phyloP scores from a whole-genome alignment of 2,329 filamentous ascomycete genomes.

The Eutypa lata region DNA sequence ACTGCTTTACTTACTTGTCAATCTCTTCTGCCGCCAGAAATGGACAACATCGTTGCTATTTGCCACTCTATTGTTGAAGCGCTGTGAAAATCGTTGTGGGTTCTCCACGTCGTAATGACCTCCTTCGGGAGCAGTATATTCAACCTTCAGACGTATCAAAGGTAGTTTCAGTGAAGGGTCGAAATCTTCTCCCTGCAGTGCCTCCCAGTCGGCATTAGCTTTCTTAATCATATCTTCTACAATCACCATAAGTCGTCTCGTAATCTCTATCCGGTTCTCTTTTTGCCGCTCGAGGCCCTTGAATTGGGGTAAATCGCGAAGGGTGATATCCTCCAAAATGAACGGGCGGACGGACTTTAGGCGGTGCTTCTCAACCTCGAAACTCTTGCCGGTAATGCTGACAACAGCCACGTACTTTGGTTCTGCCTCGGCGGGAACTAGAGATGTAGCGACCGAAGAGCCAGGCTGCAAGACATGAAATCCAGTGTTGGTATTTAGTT shows the following conservation, averaged over 20 bases:
- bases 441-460: constrained; percentile 90
- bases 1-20: constrained; percentile 36
- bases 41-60: constrained; percentile 93
- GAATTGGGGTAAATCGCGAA: constrained; percentile 73
- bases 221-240: constrained; percentile 86
- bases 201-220: constrained; percentile 76
- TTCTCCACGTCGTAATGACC: constrained; percentile 90
- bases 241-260: constrained; percentile 68
- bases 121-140: constrained; percentile 81
- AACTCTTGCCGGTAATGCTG: constrained; percentile 78
- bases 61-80: constrained; percentile 85
- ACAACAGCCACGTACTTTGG: constrained; percentile 88
- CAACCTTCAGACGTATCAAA: constrained; percentile 84
- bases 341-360: constrained; percentile 90
- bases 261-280: constrained; percentile 80
- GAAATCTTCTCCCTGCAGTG: constrained; percentile 65
- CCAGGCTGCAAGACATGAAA: constrained; percentile 98
- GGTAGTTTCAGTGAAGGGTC: constrained; percentile 68
- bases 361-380: constrained; percentile 74
- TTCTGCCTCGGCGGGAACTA: constrained; percentile 85
- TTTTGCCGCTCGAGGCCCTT: constrained; percentile 75
- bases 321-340: constrained; percentile 75
- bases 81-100: constrained; percentile 90
- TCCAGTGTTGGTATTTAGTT: constrained; percentile 77
- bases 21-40: constrained; percentile 86